These are phyloP conservation scores for Tricholoma sp. DNA, from an alignment of 768 basidiomycete species.

Conservation along the genomic window DNA sequence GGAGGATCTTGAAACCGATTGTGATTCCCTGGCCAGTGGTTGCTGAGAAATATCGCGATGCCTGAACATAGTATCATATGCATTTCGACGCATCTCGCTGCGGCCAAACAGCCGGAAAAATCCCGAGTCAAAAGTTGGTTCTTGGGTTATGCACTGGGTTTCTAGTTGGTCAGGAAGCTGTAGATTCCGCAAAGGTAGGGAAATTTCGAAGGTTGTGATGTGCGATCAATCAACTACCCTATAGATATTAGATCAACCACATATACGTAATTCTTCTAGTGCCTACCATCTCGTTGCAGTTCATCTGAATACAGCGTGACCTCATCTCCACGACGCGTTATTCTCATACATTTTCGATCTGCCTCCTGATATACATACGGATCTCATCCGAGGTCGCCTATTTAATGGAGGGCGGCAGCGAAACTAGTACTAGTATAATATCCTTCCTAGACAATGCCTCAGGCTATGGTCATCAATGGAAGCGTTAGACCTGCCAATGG, in stretches of 20 bases:
- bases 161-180: too few relatives aligned
- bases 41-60: background rate
- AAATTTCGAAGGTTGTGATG: too few relatives aligned
- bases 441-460: conserved; percentile 17
- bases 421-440: conserved; percentile 4
- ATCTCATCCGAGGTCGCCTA: conserved; percentile 14
- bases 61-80: too few relatives aligned
- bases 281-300: too few relatives aligned
- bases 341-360: background rate
- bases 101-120: too few relatives aligned
- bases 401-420: conserved; percentile 9
- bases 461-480: conserved; percentile 20
- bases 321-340: background rate
- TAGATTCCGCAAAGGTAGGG: too few relatives aligned
- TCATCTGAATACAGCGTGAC: background rate
- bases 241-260: too few relatives aligned
- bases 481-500: conserved; percentile 9
- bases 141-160: too few relatives aligned
- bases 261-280: too few relatives aligned
- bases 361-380: conserved; percentile 7
- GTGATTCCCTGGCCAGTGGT: background rate
- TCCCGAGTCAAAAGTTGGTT: too few relatives aligned
- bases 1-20: conserved; percentile 1
- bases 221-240: too few relatives aligned
- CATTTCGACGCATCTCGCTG: too few relatives aligned